These are phyloP conservation scores for Penicillium diatomitis DNA, from an alignment of 495 filamentous ascomycete species.

Conservation along the genomic window DNA sequence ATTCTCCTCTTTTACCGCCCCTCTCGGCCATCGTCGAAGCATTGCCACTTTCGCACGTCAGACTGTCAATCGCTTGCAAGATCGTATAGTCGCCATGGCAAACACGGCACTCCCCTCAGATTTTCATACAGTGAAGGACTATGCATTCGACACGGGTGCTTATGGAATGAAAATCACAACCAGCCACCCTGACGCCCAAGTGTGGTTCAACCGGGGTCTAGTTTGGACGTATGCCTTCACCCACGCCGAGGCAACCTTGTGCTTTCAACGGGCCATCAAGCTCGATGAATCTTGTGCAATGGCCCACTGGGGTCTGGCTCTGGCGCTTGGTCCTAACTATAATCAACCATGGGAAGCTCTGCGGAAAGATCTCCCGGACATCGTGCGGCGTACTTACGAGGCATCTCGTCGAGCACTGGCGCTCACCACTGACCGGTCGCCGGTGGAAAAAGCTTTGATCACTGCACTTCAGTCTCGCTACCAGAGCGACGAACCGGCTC, in stretches of 20 bases:
- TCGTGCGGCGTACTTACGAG: constrained; percentile 30
- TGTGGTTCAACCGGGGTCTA: constrained; percentile 30
- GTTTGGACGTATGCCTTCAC: constrained; percentile 31
- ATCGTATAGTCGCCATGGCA: constrained; percentile 1
- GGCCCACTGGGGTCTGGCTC: constrained; percentile 61
- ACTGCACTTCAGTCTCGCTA: constrained; percentile 46
- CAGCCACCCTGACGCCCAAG: constrained; percentile 17
- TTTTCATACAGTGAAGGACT: constrained; percentile 1
- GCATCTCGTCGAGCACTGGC: constrained; percentile 32
- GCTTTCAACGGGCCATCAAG: constrained; percentile 49
- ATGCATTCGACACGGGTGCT: constrained; percentile 14
- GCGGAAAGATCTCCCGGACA: constrained; percentile 33
- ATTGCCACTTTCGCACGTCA: neutral
- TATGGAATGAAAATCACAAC: constrained; percentile 15
- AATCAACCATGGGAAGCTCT: constrained; percentile 66
- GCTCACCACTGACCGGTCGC: constrained; percentile 15
- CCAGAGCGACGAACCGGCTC: constrained; percentile 26
- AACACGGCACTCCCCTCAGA: neutral
- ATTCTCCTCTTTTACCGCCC: too few relatives aligned
- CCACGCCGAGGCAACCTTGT: constrained; percentile 31
- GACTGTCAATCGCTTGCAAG: neutral
- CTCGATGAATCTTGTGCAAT: constrained; percentile 47
- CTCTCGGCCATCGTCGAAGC: too few relatives aligned
- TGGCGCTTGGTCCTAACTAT: constrained; percentile 57
- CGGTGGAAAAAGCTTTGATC: constrained; percentile 47